These are phyloP conservation scores for Thalassiosira profunda DNA, from an alignment of 108 stramenopile species.

Conservation along the genomic window DNA sequence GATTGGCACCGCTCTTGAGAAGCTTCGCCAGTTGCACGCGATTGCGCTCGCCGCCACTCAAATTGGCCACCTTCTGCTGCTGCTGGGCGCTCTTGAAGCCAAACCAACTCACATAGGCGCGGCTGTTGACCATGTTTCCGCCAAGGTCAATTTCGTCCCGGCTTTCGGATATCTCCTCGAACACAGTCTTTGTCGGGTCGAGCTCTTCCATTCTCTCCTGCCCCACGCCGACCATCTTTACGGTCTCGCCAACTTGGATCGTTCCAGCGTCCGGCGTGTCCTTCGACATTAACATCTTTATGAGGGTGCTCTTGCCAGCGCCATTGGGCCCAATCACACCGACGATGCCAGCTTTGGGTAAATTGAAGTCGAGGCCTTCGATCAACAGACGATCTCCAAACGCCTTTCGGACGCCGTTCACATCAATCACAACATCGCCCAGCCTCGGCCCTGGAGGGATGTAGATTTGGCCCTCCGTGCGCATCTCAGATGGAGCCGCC, in stretches of 20 bases:
- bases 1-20: slow-evolving; percentile 86
- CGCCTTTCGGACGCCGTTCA: slow-evolving; percentile 67
- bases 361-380: slow-evolving; percentile 83
- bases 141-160: slow-evolving; percentile 93
- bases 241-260: slow-evolving; percentile 90
- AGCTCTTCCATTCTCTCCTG: slow-evolving; percentile 95
- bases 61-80: slow-evolving; percentile 85
- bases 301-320: slow-evolving; percentile 62
- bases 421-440: slow-evolving; percentile 91
- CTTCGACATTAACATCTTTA: slow-evolving; percentile 92
- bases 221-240: slow-evolving; percentile 90
- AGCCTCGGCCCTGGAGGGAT: slow-evolving; percentile 95
- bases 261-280: slow-evolving; percentile 81
- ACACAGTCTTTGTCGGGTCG: slow-evolving; percentile 86
- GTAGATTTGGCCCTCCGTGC: slow-evolving; percentile 90
- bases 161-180: slow-evolving; percentile 86
- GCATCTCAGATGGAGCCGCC: slow-evolving; percentile 76
- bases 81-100: slow-evolving; percentile 91
- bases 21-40: slow-evolving; percentile 94
- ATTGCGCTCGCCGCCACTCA: slow-evolving; percentile 95
- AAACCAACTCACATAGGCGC: slow-evolving; percentile 93
- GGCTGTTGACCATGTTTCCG: slow-evolving; percentile 69
- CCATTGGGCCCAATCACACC: slow-evolving; percentile 81
- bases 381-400: slow-evolving; percentile 88
- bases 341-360: slow-evolving; percentile 93